Evolutionary conservation across 495 filamentous ascomycete genomes (phyloP).

Genomic region (Podospora appendiculata): DNA sequence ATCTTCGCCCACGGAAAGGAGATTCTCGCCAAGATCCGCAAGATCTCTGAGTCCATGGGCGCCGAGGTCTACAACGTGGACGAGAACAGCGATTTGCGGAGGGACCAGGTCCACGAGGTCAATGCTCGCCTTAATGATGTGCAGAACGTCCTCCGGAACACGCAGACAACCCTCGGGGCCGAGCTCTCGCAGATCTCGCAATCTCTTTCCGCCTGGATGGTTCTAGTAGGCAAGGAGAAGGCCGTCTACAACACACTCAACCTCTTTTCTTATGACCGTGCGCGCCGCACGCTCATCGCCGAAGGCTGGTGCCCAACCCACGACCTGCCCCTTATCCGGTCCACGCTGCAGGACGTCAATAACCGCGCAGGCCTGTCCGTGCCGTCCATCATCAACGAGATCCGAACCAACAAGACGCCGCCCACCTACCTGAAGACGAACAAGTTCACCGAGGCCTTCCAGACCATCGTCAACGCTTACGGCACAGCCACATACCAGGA

Average conservation of each 20-base stretch:
- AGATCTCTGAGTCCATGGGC: conserved; percentile 95
- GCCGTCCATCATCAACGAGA: conserved; percentile 95
- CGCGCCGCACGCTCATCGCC: conserved; percentile 90
- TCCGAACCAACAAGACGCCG: conserved; percentile 90
- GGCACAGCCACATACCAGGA: conserved; percentile 95
- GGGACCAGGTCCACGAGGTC: conserved; percentile 94
- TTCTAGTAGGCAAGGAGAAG: conserved; percentile 96
- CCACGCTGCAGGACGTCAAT: conserved; percentile 94
- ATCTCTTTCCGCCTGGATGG: conserved; percentile 89
- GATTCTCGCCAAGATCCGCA: conserved; percentile 95
- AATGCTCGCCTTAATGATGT: conserved; percentile 88
- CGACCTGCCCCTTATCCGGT: conserved; percentile 81
- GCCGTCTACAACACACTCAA: conserved; percentile 96
- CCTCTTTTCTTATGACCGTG: conserved; percentile 90
- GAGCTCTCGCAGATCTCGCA: conserved; percentile 90
- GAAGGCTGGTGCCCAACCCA: conserved; percentile 97
- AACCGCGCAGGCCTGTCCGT: conserved; percentile 90
- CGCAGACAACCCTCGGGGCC: conserved; percentile 88
- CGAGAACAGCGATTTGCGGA: conserved; percentile 86
- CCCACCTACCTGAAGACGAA: conserved; percentile 95
- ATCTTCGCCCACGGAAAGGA: conserved; percentile 99
- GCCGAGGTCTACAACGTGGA: conserved; percentile 94
- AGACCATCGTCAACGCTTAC: conserved; percentile 98
- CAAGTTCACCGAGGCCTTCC: conserved; percentile 96
- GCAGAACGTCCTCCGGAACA: conserved; percentile 84